Conservation (phyloP, 257 asterid species). For the Jaltomata sinuosa region DNA sequence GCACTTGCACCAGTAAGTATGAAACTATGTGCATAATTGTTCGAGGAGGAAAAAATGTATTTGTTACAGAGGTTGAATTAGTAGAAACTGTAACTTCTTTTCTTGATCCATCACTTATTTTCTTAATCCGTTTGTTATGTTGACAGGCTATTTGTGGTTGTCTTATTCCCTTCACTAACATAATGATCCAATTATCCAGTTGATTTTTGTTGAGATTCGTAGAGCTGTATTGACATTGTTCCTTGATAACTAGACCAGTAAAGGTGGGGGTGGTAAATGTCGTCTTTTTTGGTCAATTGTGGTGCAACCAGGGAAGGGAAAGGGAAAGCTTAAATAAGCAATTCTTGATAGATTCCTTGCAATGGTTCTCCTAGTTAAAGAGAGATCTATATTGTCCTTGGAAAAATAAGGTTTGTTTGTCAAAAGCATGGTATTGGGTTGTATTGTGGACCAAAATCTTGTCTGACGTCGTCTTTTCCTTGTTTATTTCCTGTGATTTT, state of each 20-base stretch:
- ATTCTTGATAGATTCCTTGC: neutral
- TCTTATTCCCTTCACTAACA: neutral
- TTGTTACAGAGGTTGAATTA: neutral
- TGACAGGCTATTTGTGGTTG: neutral
- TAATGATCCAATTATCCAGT: neutral
- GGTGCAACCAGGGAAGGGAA: neutral
- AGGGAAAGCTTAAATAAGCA: neutral
- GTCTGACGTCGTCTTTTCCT: neutral
- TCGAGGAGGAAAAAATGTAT: neutral
- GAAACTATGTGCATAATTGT: neutral
- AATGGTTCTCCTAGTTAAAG: neutral
- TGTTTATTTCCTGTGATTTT: neutral
- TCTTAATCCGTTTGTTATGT: neutral
- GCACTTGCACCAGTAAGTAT: neutral
- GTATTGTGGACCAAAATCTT: neutral
- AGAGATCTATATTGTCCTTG: neutral
- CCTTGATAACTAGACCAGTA: neutral
- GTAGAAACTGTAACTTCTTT: neutral
- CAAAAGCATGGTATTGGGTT: neutral
- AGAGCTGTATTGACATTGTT: neutral
- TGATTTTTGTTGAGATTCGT: neutral
- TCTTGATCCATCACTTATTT: neutral
- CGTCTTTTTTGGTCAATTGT: neutral
- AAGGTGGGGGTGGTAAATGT: neutral
- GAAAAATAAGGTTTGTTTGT: neutral